Conservation (phyloP, 441 rosid species). For the Jatropha podagrica region DNA sequence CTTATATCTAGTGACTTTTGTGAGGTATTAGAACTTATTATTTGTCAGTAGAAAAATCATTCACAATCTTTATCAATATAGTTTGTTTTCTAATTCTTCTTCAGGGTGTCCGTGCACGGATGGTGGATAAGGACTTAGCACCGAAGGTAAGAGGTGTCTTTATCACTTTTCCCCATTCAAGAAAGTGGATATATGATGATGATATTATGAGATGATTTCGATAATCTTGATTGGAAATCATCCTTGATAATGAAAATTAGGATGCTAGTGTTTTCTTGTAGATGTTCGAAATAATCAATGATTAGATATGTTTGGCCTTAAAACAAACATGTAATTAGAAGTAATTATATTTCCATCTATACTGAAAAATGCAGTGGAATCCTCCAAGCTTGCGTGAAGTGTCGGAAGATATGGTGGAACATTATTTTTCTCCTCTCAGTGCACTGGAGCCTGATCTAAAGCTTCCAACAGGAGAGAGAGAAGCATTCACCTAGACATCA, state of each 20-base stretch:
- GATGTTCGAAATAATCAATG: background rate
- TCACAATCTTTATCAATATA: background rate
- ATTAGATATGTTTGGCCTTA: background rate
- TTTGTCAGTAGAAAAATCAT: background rate
- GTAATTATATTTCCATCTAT: constrained; percentile 15
- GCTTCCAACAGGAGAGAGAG: constrained; percentile 75
- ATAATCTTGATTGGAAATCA: no score
- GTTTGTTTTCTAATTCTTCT: constrained; percentile 9
- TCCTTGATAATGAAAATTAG: no score
- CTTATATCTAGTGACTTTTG: constrained; percentile 57
- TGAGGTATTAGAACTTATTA: constrained; percentile 47
- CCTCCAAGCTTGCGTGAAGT: constrained; percentile 76
- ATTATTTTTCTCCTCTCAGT: constrained; percentile 60
- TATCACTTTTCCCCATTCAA: background rate
- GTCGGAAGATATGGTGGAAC: constrained; percentile 79
- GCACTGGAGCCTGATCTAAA: constrained; percentile 67
- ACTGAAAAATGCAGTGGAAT: constrained; percentile 64
- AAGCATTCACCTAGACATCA: constrained; percentile 56
- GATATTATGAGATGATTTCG: background rate
- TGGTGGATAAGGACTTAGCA: constrained; percentile 73
- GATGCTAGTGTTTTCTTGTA: background rate
- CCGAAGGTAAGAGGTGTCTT: constrained; percentile 53
- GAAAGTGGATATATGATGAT: background rate
- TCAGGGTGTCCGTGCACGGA: constrained; percentile 83
- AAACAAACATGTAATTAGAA: background rate